A percentile compares a stretch with the other conserved stretches of the same genome.
Conservation (phyloP, 345 rosid species). For the Turnera subulata region DNA sequence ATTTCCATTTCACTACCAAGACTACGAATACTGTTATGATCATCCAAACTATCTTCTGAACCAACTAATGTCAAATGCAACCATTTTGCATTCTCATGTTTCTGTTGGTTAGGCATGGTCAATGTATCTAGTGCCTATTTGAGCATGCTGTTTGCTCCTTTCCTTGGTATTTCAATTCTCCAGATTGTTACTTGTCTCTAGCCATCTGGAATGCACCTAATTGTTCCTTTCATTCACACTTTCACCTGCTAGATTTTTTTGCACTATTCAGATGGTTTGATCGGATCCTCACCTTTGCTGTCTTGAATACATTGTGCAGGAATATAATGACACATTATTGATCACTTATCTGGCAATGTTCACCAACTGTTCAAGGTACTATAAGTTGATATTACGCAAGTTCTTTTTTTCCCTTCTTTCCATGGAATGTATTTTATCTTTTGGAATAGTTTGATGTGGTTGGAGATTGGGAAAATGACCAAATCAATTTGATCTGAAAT, state of each 20-base stretch:
- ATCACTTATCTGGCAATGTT: conserved; percentile 85
- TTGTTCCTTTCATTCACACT: not conserved
- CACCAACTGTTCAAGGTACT: conserved; percentile 88
- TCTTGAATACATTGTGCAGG: conserved; percentile 36
- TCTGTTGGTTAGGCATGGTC: no score
- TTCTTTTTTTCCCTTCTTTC: not conserved
- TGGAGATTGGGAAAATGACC: not conserved
- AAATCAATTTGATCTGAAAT: not conserved
- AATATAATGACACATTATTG: conserved; percentile 84
- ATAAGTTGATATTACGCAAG: not conserved
- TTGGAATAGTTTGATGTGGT: not conserved
- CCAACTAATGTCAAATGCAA: no score
- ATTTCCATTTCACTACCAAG: no score
- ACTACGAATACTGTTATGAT: no score
- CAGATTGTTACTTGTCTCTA: no score
- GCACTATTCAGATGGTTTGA: not conserved
- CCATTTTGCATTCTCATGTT: no score
- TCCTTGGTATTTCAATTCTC: no score
- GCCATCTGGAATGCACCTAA: no score
- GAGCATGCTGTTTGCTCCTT: no score
- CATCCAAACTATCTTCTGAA: no score
- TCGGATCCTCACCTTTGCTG: no score
- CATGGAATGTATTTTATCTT: not conserved
- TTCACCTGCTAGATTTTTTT: not conserved
- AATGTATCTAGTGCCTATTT: no score